Percentiles rank a stretch among this genome's conserved stretches.
Conservation (phyloP, 1,284 basidiomycete genomes). For the Pterulicium gracile region DNA sequence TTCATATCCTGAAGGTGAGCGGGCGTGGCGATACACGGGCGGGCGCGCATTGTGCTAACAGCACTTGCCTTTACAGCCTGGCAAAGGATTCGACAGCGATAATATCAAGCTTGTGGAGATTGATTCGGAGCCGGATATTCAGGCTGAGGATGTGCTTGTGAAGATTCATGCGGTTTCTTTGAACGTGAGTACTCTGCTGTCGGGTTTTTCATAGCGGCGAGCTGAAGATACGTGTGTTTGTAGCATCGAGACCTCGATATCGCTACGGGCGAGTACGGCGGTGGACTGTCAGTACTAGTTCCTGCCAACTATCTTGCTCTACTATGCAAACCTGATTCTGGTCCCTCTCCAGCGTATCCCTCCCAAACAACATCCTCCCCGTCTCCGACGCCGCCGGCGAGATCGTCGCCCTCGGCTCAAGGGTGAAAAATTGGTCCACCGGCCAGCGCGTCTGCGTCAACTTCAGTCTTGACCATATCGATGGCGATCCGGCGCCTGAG, state of each 20-base stretch:
- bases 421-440: conserved; percentile 36
- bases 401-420: conserved; percentile 39
- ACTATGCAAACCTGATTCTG: too few relatives aligned
- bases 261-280: too few relatives aligned
- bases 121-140: background rate
- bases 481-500: too few relatives aligned
- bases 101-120: background rate
- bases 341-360: too few relatives aligned
- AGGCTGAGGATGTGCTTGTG: too few relatives aligned
- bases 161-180: too few relatives aligned
- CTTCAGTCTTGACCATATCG: conserved; percentile 28
- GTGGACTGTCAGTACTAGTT: too few relatives aligned
- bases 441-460: conserved; percentile 48
- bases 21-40: background rate
- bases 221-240: too few relatives aligned
- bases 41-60: background rate
- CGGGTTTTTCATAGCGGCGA: too few relatives aligned
- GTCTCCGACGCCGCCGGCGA: conserved; percentile 57
- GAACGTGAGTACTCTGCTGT: too few relatives aligned
- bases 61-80: background rate
- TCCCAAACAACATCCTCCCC: conserved; percentile 29
- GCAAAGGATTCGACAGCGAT: background rate
- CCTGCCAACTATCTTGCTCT: too few relatives aligned
- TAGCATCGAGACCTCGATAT: too few relatives aligned
- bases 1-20: background rate